Base-by-base conservation (phyloP, 306 rosid genomes). In the Trifolium dubium region DNA sequence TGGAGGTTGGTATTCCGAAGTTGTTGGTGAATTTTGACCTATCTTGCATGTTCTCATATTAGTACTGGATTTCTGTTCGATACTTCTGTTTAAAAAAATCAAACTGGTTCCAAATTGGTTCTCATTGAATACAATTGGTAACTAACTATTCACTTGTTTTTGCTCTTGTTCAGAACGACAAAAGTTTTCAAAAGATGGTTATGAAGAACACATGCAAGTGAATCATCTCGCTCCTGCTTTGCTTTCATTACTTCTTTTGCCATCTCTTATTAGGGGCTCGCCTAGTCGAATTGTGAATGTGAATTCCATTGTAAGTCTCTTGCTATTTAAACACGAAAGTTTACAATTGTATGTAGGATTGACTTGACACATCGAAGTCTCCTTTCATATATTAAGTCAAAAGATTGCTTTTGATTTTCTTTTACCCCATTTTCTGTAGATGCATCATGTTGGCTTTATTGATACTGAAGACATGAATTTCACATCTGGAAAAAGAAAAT, bases 191-290 rank as follows among this genome's bases (percentile, higher is more conserved):
- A 90, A 87, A 86, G 97, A 92, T 72, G 96, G 96, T 61, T 90
- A 92, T 53, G 99, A 95, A 83, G 89, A 90, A 80, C 99, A 95
- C 89, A 75, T 92, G 89, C 99, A 95, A 92, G 99, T 95, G 77
- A 95, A 95, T 81, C 99, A 95, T 83, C 89, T 95, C 56, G 99
- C 93, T 67, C 98, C 99, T 40, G 92, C 98, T 55, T 79, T 95
- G 89, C 96, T 95, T 76, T 90, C 97, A 11, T 19, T 90, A 73
- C 92, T 95, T 84, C 97, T 94, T 65, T 85, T 94, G 89, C 99
- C 97, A 79, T 92, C 99, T 75, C 99, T 94, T 65, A 59, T 93
- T 71, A 87, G 89, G 86, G 98, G 95, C 49, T 89, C 97, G 82
- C 95, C 98, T 35, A 89, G 98, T 88, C 96, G 98, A 65, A 88